These are phyloP conservation scores for Microcera coccophila DNA, from an alignment of 2,329 filamentous ascomycete species.

Conservation along the genomic window DNA sequence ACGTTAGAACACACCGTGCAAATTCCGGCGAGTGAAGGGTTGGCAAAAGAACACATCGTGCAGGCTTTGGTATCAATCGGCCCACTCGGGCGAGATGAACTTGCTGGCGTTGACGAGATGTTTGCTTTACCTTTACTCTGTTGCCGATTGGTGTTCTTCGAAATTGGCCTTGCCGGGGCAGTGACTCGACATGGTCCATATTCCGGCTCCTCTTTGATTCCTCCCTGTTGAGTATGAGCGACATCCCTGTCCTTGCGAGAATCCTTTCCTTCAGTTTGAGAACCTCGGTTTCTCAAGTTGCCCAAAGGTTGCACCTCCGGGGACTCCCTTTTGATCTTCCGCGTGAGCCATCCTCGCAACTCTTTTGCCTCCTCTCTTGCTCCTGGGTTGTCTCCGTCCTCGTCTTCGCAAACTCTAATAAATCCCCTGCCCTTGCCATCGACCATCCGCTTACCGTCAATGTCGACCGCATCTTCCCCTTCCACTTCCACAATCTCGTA, in stretches of 20 bases:
- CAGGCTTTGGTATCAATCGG: slow-evolving; percentile 35
- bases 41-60: slow-evolving; percentile 65
- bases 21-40: slow-evolving; percentile 50
- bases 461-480: slow-evolving; percentile 56
- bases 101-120: not conserved
- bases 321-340: slow-evolving; percentile 22
- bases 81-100: not conserved
- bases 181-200: slow-evolving; percentile 1
- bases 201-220: slow-evolving; percentile 13
- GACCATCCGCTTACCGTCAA: slow-evolving; percentile 60
- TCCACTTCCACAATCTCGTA: slow-evolving; percentile 43
- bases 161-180: not conserved
- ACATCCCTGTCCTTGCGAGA: not conserved
- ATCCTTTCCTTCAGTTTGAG: slow-evolving; percentile 2
- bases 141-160: not conserved
- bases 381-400: slow-evolving; percentile 48
- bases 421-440: slow-evolving; percentile 65
- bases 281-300: not conserved
- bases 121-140: not conserved
- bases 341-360: slow-evolving; percentile 45
- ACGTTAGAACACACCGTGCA: slow-evolving; percentile 71
- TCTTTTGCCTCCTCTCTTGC: slow-evolving; percentile 57
- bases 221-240: not conserved
- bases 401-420: slow-evolving; percentile 72
- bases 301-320: not conserved